Evolutionary conservation across 768 basidiomycete genomes (phyloP).

Genomic region (Leccinum obscurum): DNA sequence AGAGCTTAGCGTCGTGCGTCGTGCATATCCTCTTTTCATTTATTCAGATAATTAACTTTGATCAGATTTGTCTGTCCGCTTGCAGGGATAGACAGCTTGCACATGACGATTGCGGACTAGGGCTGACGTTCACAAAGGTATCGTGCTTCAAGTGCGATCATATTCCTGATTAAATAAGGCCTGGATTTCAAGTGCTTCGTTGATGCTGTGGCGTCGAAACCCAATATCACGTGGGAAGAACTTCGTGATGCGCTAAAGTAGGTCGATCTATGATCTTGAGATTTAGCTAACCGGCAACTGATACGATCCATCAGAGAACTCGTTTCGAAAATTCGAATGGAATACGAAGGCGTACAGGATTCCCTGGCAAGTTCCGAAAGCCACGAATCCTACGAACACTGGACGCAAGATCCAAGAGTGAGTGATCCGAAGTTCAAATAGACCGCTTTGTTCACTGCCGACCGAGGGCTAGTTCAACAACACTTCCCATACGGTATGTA

Average conservation of each 20-base stretch:
- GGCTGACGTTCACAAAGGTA: conserved; percentile 29
- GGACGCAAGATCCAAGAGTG: conserved; percentile 25
- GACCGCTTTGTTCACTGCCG: neutral
- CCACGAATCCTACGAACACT: neutral
- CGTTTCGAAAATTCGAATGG: conserved; percentile 14
- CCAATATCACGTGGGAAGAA: conserved; percentile 20
- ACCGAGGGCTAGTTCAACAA: conserved; percentile 13
- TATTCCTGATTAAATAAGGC: neutral
- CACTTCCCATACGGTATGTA: conserved; percentile 16
- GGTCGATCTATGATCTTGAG: neutral
- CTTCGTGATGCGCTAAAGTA: conserved; percentile 21
- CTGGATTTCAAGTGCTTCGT: conserved; percentile 20
- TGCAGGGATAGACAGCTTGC: conserved; percentile 28
- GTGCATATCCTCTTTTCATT: neutral
- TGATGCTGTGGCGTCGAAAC: conserved; percentile 9
- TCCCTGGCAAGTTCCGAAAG: neutral
- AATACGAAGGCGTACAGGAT: conserved; percentile 7
- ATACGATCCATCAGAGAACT: conserved; percentile 8
- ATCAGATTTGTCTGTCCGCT: conserved; percentile 28
- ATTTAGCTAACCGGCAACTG: neutral
- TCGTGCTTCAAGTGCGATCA: neutral
- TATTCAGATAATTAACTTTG: neutral
- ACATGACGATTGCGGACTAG: conserved; percentile 20
- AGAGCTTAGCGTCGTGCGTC: conserved; percentile 21
- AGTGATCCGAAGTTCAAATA: conserved; percentile 6